A percentile compares a stretch with the other conserved stretches of the same genome.
These are phyloP conservation scores for Priceomyces carsonii DNA, from an alignment of 805 yeast genomes.

Conservation along the genomic window DNA sequence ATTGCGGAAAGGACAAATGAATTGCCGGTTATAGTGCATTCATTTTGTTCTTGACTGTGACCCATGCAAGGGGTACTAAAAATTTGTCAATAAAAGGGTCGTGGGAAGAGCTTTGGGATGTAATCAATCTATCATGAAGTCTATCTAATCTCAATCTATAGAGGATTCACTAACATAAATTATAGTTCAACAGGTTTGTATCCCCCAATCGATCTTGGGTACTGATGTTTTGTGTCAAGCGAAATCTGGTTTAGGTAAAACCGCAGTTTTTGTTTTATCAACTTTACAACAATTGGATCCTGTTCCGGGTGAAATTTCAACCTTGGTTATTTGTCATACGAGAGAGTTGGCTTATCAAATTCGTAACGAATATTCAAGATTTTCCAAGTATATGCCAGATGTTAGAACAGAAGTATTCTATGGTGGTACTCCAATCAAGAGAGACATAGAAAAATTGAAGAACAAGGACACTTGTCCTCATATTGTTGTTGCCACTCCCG, in stretches of 20 bases:
- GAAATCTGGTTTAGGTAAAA: constrained; percentile 98
- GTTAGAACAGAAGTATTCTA: constrained; percentile 95
- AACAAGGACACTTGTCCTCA: constrained; percentile 95
- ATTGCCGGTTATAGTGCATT: too few relatives aligned
- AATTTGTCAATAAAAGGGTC: too few relatives aligned
- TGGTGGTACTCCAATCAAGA: constrained; percentile 88
- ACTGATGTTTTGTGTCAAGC: constrained; percentile 99
- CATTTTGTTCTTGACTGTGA: too few relatives aligned
- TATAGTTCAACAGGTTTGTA: constrained; percentile 94
- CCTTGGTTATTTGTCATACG: constrained; percentile 94
- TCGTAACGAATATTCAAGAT: constrained; percentile 94
- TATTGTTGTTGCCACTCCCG: constrained; percentile 97
- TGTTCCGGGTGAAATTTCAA: constrained; percentile 93
- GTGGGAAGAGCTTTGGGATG: too few relatives aligned
- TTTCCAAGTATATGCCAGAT: constrained; percentile 98
- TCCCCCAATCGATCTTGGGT: constrained; percentile 97
- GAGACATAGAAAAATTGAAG: constrained; percentile 85
- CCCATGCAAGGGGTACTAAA: too few relatives aligned
- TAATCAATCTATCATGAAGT: too few relatives aligned
- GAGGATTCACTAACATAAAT: constrained; percentile 21
- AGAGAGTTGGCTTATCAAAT: constrained; percentile 99
- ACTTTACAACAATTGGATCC: constrained; percentile 98
- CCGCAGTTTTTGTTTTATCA: constrained; percentile 95
- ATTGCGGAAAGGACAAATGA: too few relatives aligned
- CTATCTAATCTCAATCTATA: too few relatives aligned